Evolutionary conservation across 2,329 filamentous ascomycete species (phyloP).

Genomic region (Colletotrichum lini): DNA sequence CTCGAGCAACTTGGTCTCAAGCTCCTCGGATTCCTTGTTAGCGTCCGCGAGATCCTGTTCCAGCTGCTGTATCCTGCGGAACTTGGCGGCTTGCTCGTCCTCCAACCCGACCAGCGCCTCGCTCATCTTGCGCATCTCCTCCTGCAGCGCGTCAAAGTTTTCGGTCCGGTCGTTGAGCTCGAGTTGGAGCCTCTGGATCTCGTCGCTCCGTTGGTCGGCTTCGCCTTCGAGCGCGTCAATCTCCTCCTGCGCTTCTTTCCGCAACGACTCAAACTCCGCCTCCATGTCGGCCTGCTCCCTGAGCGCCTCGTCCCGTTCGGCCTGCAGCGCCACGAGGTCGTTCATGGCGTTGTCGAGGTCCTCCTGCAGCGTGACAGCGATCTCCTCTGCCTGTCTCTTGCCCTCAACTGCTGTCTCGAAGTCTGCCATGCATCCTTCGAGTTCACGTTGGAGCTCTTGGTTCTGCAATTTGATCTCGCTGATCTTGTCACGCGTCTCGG

Average conservation of each 20-base stretch:
- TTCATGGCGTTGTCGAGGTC: slow-evolving; percentile 85
- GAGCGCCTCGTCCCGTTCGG: slow-evolving; percentile 88
- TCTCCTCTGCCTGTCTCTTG: slow-evolving; percentile 72
- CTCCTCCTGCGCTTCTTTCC: slow-evolving; percentile 75
- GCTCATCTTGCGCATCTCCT: slow-evolving; percentile 93
- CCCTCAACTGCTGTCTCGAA: slow-evolving; percentile 80
- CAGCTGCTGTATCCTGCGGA: slow-evolving; percentile 84
- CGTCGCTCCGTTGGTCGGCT: slow-evolving; percentile 78
- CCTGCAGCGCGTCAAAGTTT: slow-evolving; percentile 91
- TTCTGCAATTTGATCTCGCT: slow-evolving; percentile 90
- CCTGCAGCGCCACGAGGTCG: slow-evolving; percentile 83
- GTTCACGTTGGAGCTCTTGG: slow-evolving; percentile 86
- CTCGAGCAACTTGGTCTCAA: slow-evolving; percentile 88
- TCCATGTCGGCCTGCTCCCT: slow-evolving; percentile 74
- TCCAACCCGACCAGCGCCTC: slow-evolving; percentile 89
- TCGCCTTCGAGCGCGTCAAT: slow-evolving; percentile 79
- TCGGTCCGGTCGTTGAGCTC: slow-evolving; percentile 85
- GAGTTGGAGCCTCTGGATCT: slow-evolving; percentile 77
- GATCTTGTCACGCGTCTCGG: slow-evolving; percentile 86
- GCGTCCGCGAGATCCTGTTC: slow-evolving; percentile 87
- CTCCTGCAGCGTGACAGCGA: slow-evolving; percentile 77
- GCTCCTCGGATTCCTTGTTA: slow-evolving; percentile 87
- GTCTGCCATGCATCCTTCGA: slow-evolving; percentile 84
- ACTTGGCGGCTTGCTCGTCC: slow-evolving; percentile 87
- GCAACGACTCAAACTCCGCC: slow-evolving; percentile 72